Conservation (phyloP, 768 basidiomycete genomes). For the Hydnomerulius pinastri region DNA sequence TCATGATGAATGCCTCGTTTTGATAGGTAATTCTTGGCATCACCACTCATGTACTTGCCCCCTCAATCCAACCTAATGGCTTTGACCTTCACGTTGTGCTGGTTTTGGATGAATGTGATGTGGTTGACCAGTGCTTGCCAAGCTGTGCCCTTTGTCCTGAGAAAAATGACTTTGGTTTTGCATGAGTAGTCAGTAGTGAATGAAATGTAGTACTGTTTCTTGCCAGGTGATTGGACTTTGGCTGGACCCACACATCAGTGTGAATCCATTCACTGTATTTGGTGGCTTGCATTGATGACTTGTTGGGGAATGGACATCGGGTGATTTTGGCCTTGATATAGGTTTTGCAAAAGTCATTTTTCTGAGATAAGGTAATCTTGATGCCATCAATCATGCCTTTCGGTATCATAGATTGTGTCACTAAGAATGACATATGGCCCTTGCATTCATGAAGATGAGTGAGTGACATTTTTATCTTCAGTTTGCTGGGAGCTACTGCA, state of each 20-base stretch:
- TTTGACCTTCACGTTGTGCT: constrained; percentile 23
- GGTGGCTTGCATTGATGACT: not conserved
- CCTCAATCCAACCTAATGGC: constrained; percentile 25
- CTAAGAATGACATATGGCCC: constrained; percentile 1
- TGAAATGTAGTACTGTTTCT: constrained; percentile 33
- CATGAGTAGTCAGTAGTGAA: constrained; percentile 39
- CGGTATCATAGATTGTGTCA: not conserved
- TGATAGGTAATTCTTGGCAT: constrained; percentile 16
- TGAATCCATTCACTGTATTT: constrained; percentile 14
- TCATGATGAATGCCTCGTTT: constrained; percentile 20
- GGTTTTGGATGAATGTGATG: constrained; percentile 24
- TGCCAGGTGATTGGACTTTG: constrained; percentile 17
- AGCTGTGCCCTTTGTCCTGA: constrained; percentile 29
- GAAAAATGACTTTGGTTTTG: constrained; percentile 23
- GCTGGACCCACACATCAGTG: constrained; percentile 38
- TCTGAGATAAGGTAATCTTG: not conserved
- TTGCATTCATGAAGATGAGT: constrained; percentile 1
- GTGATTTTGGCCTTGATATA: constrained; percentile 7
- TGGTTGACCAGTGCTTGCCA: constrained; percentile 24
- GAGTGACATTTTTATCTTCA: not conserved
- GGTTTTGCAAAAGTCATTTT: not conserved
- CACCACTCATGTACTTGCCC: constrained; percentile 24
- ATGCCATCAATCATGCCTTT: constrained; percentile 2
- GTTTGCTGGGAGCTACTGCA: not conserved
- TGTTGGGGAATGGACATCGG: not conserved